A percentile compares a stretch with the other conserved stretches of the same genome.
Conservation (phyloP, 2,329 filamentous ascomycete genomes). For the Hypoxylon sp. region DNA sequence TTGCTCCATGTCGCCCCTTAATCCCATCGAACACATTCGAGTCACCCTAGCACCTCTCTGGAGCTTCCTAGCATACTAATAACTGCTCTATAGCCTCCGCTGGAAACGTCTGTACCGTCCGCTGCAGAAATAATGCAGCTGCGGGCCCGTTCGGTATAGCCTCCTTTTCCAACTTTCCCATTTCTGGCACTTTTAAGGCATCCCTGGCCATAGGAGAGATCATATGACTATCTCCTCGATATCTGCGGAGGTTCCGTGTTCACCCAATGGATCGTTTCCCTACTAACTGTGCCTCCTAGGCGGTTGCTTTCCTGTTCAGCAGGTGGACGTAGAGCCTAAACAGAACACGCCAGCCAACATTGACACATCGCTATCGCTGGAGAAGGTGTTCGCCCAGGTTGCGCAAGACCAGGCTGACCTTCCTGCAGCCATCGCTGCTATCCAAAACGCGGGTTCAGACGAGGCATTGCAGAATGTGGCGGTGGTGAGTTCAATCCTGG, state of each 20-base stretch:
- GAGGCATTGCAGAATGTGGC: slow-evolving; percentile 55
- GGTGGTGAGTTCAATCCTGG: slow-evolving; percentile 59
- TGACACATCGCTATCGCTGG: slow-evolving; percentile 61
- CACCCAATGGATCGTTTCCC: neutral
- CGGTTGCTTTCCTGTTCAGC: slow-evolving; percentile 69
- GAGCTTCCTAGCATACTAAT: slow-evolving; percentile 17
- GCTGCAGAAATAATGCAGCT: slow-evolving; percentile 71
- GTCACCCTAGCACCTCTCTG: neutral
- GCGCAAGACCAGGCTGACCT: slow-evolving; percentile 67
- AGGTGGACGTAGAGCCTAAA: slow-evolving; percentile 61
- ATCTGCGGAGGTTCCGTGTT: no score
- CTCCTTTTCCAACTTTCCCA: neutral
- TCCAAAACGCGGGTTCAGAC: slow-evolving; percentile 59
- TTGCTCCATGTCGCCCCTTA: no score
- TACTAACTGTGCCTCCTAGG: slow-evolving; percentile 50
- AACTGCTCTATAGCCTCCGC: slow-evolving; percentile 61
- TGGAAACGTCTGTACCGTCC: slow-evolving; percentile 71
- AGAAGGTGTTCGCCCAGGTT: slow-evolving; percentile 65
- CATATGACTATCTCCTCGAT: neutral
- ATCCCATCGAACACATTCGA: no score
- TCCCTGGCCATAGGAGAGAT: neutral
- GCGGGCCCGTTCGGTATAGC: slow-evolving; percentile 67
- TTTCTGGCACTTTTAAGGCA: neutral
- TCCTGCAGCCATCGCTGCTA: slow-evolving; percentile 61
- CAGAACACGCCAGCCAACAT: slow-evolving; percentile 64